phyloP scores from a whole-genome alignment of 148 eudicot genomes.

The Simmondsia chinensis region DNA sequence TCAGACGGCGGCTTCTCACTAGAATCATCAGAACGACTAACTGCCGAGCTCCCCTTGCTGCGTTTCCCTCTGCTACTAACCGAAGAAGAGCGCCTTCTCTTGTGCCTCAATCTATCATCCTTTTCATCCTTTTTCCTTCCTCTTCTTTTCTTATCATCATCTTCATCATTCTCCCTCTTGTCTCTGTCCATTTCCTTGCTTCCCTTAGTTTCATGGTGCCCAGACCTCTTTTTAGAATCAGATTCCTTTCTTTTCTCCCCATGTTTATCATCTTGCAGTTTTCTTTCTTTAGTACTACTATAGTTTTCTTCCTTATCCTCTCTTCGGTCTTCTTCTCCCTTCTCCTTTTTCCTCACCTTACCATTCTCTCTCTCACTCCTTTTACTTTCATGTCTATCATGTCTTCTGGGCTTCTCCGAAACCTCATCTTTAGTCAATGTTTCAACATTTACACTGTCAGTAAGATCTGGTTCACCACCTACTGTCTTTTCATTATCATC shows the following conservation, averaged over 20 bases:
- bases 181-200: conserved; percentile 43
- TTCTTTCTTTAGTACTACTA: conserved; percentile 47
- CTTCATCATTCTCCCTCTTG: conserved; percentile 39
- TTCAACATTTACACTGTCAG: conserved; percentile 15
- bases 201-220: conserved; percentile 44
- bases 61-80: conserved; percentile 51
- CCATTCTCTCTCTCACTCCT: conserved; percentile 29
- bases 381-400: conserved; percentile 35
- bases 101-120: conserved; percentile 56
- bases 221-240: conserved; percentile 46
- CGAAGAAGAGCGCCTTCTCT: conserved; percentile 57
- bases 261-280: conserved; percentile 38
- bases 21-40: conserved; percentile 36
- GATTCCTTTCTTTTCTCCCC: conserved; percentile 48
- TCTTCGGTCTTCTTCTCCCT: conserved; percentile 40
- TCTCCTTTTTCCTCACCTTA: conserved; percentile 32
- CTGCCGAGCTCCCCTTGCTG: conserved; percentile 38
- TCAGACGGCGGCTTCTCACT: conserved; percentile 62
- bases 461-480: conserved; percentile 22
- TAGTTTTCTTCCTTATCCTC: conserved; percentile 35
- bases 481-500: conserved; percentile 21
- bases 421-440: conserved; percentile 31
- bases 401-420: conserved; percentile 31
- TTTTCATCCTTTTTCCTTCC: conserved; percentile 48
- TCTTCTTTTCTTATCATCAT: conserved; percentile 44